phyloP scores from a whole-genome alignment of 176 grass and related monocot genomes.

The Bromus sterilis region DNA sequence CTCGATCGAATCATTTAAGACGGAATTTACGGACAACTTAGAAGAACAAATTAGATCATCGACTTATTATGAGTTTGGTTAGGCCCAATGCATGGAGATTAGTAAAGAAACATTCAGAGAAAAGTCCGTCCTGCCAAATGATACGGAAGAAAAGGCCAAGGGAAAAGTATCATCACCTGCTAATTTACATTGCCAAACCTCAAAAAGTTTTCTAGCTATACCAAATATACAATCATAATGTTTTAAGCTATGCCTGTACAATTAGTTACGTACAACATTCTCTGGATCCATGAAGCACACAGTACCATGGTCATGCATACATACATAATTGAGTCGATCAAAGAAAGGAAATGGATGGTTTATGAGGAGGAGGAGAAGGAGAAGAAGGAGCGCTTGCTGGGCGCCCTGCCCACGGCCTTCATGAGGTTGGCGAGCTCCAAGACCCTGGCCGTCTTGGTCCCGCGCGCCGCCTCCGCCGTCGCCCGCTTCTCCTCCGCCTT shows the following conservation, averaged over 20 bases:
- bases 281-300: background rate
- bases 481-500: constrained; percentile 62
- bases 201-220: background rate
- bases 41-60: background rate
- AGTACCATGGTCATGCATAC: too few species aligned
- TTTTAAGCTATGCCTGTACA: background rate
- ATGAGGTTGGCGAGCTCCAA: constrained; percentile 55
- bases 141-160: too few species aligned
- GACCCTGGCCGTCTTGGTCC: constrained; percentile 38
- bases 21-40: background rate
- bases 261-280: too few species aligned
- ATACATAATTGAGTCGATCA: background rate
- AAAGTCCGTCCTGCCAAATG: too few species aligned
- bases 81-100: too few species aligned
- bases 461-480: constrained; percentile 49
- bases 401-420: constrained; percentile 58
- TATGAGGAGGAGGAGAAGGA: constrained; percentile 24
- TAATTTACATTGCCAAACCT: too few species aligned
- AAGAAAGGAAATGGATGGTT: background rate
- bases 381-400: constrained; percentile 56
- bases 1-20: background rate
- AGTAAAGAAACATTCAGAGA: too few species aligned
- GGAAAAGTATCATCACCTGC: too few species aligned
- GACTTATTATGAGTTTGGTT: background rate
- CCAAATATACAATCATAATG: background rate